Evolutionary conservation across 1,139 yeast species (phyloP), one percentile per base, ranked within the genome.

Genomic region (Hyphopichia khmerensis): DNA sequence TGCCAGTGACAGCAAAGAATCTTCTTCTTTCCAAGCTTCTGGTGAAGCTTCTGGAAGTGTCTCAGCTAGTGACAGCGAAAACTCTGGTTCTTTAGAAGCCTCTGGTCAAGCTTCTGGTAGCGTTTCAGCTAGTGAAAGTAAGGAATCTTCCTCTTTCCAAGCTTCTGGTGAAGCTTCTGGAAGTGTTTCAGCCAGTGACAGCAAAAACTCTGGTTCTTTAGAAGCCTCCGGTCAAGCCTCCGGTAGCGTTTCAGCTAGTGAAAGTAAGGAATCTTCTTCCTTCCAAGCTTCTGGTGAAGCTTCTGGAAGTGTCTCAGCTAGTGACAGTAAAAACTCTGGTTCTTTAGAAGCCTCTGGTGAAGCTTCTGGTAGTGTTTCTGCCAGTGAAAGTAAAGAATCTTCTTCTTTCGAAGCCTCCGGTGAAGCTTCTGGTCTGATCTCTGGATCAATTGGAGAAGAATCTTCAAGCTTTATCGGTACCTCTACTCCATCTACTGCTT

Each of bases 381-480:
- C n/a, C 13, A 7, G 13, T 26, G 13, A 11, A 3, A 11, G 29
- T 11, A 26, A 26, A 26, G 29, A 11, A 9, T 26, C 40, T 16
- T 23, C 32, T 6, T 35, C 42, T 24, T 26, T 42, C 33, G 60
- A 33, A 59, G 33, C 34, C 7, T 35, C 42, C 19, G 26, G 44
- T 36, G 60, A 33, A 59, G 59, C 49, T 52, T 40, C 33, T 9
- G 21, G 18, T 16, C 4, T n/a, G 17, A 24, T 32, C 8, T n/a
- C 33, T 17, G 11, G 40, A 11, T 31, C 44, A 10, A 19, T 23
- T 32, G 39, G 17, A 16, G 35, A 33, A 33, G 35, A 33, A 17
- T 16, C 35, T 17, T 33, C 36, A 21, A 13, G 21, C n/a, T 15
- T 15, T 29, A 4, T 10, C 17, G 15, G 37, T 26, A 24, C 33